phyloP scores from a whole-genome alignment of 805 yeast genomes.

The Starmerella cellae region DNA sequence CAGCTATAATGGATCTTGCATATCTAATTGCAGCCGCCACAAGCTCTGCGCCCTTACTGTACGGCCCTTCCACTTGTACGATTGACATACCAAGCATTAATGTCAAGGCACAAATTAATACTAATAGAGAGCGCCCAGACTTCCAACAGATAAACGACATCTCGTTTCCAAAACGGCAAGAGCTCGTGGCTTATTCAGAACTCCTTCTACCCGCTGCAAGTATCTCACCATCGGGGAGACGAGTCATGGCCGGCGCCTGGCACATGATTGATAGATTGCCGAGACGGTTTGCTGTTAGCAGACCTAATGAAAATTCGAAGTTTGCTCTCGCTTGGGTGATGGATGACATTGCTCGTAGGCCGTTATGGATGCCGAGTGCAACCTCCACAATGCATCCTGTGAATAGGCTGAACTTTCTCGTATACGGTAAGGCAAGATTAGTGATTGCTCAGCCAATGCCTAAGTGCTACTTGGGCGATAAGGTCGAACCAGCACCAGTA shows the following conservation, averaged over 20 bases:
- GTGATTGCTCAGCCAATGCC: slow-evolving; percentile 10
- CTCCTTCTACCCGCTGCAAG: slow-evolving; percentile 9
- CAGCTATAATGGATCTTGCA: slow-evolving; percentile 11
- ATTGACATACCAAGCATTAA: slow-evolving; percentile 9
- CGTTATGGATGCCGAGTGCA: slow-evolving; percentile 12
- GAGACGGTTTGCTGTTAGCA: not conserved
- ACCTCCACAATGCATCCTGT: slow-evolving; percentile 5
- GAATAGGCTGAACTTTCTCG: slow-evolving; percentile 8
- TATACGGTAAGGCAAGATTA: slow-evolving; percentile 2
- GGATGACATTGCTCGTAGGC: slow-evolving; percentile 1
- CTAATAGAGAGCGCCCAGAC: not conserved
- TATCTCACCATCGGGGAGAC: slow-evolving; percentile 6
- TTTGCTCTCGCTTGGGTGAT: slow-evolving; percentile 13
- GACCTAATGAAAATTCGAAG: slow-evolving; percentile 1
- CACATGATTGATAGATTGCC: not conserved
- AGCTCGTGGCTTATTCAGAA: slow-evolving; percentile 9
- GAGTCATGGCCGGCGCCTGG: slow-evolving; percentile 1
- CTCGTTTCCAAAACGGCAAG: not conserved
- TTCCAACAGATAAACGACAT: not conserved
- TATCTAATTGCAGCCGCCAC: slow-evolving; percentile 9
- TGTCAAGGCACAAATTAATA: not conserved
- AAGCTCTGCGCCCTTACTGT: not conserved
- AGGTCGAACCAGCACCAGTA: slow-evolving; percentile 53
- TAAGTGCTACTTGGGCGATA: slow-evolving; percentile 6
- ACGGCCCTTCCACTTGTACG: not conserved